Percentiles rank a stretch among this genome's conserved stretches.
These are phyloP conservation scores for Cryptococcus maquisensis DNA, from an alignment of 1,284 basidiomycete species.

Conservation along the genomic window DNA sequence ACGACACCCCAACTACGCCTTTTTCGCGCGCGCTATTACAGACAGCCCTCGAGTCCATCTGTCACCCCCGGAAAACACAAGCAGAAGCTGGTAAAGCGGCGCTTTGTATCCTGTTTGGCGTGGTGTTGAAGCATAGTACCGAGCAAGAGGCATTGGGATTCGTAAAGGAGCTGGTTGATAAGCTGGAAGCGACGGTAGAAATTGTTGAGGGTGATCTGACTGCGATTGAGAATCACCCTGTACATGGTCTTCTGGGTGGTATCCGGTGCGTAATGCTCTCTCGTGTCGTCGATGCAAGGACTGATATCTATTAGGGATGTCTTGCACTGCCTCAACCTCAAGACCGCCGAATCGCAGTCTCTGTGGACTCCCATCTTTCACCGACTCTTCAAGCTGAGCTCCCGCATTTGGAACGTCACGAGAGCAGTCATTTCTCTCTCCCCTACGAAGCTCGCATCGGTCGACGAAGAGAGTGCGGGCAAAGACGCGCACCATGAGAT, in stretches of 20 bases:
- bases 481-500: constrained; percentile 41
- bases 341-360: constrained; percentile 1
- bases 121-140: constrained; percentile 16
- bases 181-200: constrained; percentile 29
- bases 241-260: constrained; percentile 42
- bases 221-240: constrained; percentile 31
- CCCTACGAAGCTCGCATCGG: constrained; percentile 3
- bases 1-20: constrained; percentile 19
- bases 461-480: constrained; percentile 2
- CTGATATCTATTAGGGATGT: constrained; percentile 23
- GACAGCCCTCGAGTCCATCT: constrained; percentile 29
- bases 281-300: background rate
- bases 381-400: constrained; percentile 20
- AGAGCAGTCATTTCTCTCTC: constrained; percentile 39
- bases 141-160: constrained; percentile 16
- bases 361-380: constrained; percentile 28
- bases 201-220: constrained; percentile 31
- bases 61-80: constrained; percentile 43
- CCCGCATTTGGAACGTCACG: constrained; percentile 40
- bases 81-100: constrained; percentile 43
- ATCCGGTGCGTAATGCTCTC: constrained; percentile 23
- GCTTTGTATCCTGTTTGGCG: constrained; percentile 38
- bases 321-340: constrained; percentile 21
- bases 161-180: constrained; percentile 19
- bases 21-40: constrained; percentile 16